Percentiles rank a stretch among this genome's conserved stretches.
Evolutionary conservation across 139 green algal genomes (phyloP).

Genomic region (Chlorella sp.): DNA sequence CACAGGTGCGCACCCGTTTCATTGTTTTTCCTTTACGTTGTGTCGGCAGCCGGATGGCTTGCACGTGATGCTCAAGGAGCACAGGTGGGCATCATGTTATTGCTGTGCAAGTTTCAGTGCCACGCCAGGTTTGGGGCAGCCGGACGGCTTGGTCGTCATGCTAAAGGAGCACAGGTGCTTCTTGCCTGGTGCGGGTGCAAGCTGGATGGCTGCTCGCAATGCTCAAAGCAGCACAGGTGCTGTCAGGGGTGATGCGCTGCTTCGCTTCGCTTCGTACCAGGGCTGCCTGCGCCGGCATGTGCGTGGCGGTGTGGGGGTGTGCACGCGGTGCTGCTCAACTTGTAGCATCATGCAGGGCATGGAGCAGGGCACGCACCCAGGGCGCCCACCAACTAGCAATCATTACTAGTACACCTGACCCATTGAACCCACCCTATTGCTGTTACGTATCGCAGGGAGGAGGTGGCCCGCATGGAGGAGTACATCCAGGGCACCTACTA

Average conservation of each 20-base stretch:
- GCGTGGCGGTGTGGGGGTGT: no score
- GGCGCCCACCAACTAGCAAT: not conserved
- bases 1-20: slow-evolving; percentile 29
- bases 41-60: no score
- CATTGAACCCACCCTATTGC: no score
- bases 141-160: not conserved
- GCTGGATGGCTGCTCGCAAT: no score
- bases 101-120: not conserved
- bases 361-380: not conserved
- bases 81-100: not conserved
- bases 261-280: no score
- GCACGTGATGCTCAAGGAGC: not conserved
- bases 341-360: no score
- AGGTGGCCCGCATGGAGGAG: slow-evolving; percentile 62
- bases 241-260: not conserved
- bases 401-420: no score
- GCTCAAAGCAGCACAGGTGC: no score
- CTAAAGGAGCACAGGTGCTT: not conserved
- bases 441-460: slow-evolving; percentile 41
- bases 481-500: slow-evolving; percentile 66
- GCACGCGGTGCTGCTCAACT: no score
- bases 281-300: no score
- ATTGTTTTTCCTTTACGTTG: not conserved
- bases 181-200: not conserved
- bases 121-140: not conserved